These are phyloP conservation scores for Leccinum subtestaceum DNA, from an alignment of 768 basidiomycete genomes.

Conservation along the genomic window DNA sequence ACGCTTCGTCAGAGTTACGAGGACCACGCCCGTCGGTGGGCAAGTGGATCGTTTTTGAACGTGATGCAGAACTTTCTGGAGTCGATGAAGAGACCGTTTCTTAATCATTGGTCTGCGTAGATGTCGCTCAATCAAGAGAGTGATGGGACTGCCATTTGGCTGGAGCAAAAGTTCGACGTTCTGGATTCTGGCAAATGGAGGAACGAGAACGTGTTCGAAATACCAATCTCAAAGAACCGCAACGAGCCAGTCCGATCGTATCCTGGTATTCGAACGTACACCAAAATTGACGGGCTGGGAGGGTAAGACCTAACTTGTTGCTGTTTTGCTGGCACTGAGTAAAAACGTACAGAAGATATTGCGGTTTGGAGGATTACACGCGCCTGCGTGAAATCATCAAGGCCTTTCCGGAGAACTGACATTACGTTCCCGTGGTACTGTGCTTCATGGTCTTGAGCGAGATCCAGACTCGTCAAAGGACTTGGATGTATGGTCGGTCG, in stretches of 20 bases:
- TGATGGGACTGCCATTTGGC: constrained; percentile 78
- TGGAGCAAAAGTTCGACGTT: constrained; percentile 73
- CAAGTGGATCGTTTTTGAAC: constrained; percentile 63
- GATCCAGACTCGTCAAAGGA: constrained; percentile 44
- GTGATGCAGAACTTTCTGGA: constrained; percentile 36
- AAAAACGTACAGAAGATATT: constrained; percentile 53
- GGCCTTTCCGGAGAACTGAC: constrained; percentile 50
- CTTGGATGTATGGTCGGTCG: constrained; percentile 55
- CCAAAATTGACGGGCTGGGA: constrained; percentile 60
- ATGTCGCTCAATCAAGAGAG: constrained; percentile 68
- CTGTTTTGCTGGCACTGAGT: constrained; percentile 1
- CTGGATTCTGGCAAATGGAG: constrained; percentile 63
- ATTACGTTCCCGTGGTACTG: constrained; percentile 62
- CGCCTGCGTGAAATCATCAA: constrained; percentile 67
- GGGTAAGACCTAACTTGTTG: constrained; percentile 40
- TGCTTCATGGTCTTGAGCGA: constrained; percentile 54
- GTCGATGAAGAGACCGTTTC: constrained; percentile 31
- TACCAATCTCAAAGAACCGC: constrained; percentile 37
- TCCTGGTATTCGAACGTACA: constrained; percentile 80
- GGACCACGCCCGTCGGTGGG: constrained; percentile 73
- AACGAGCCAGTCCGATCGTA: constrained; percentile 27
- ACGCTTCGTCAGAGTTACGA: constrained; percentile 55
- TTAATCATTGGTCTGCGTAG: constrained; percentile 61
- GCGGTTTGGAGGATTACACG: constrained; percentile 67
- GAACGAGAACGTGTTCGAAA: constrained; percentile 57